phyloP scores from a whole-genome alignment of 2,329 filamentous ascomycete species.

The Ilyonectria destructans region DNA sequence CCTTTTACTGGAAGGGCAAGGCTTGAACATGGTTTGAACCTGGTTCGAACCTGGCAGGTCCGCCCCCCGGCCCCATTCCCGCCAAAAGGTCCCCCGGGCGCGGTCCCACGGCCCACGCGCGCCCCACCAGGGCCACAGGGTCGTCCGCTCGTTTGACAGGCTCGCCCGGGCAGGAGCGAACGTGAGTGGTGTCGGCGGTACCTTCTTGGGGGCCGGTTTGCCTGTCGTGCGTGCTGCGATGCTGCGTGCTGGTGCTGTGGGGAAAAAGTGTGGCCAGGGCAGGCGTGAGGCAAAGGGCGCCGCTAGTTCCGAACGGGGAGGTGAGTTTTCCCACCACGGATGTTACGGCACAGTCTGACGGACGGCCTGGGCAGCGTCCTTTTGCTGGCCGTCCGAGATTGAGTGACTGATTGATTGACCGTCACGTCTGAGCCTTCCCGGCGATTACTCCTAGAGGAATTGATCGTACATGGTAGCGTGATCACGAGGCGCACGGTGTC shows the following conservation, averaged over 20 bases:
- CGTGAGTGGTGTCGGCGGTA: conserved; percentile 12
- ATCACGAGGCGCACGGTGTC: conserved; percentile 7
- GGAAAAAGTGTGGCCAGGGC: conserved; percentile 25
- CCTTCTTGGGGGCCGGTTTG: conserved; percentile 4
- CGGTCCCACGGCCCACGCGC: conserved; percentile 37
- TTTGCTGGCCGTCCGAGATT: conserved; percentile 25
- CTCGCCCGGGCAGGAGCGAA: conserved; percentile 11
- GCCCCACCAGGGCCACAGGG: conserved; percentile 31
- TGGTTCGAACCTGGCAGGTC: conserved; percentile 40
- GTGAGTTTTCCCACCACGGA: conserved; percentile 36
- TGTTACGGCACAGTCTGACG: conserved; percentile 39
- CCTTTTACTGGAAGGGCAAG: conserved; percentile 3
- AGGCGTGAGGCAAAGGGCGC: conserved; percentile 16
- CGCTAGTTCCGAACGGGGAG: conserved; percentile 48
- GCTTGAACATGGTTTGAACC: conserved; percentile 16
- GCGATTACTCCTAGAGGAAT: conserved; percentile 10
- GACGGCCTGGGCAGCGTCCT: conserved; percentile 1
- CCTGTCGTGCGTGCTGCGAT: too few species aligned
- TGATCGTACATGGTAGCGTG: conserved; percentile 9
- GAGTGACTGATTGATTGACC: conserved; percentile 13
- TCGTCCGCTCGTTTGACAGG: conserved; percentile 18
- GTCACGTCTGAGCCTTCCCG: neutral
- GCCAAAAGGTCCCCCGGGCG: conserved; percentile 50
- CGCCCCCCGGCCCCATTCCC: conserved; percentile 44
- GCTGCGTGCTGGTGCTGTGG: conserved; percentile 22